These are phyloP conservation scores for Neonectria punicea DNA, from an alignment of 2,329 filamentous ascomycete species.

Conservation along the genomic window DNA sequence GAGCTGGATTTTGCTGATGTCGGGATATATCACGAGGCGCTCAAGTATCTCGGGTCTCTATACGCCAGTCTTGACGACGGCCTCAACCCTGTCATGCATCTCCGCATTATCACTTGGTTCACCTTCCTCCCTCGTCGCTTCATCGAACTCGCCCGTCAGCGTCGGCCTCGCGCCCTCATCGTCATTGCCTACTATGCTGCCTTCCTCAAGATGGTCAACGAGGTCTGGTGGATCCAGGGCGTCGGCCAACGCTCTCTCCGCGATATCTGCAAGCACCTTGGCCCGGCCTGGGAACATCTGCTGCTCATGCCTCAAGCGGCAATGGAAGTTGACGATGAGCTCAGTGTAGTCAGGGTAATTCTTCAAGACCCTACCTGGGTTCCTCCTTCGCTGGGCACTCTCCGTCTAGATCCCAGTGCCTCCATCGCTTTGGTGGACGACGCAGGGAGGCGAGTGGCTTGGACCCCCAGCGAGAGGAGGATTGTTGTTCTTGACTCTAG, in stretches of 20 bases:
- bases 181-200: slow-evolving; percentile 64
- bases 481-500: slow-evolving; percentile 34
- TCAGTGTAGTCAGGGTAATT: slow-evolving; percentile 54
- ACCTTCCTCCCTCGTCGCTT: slow-evolving; percentile 61
- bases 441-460: slow-evolving; percentile 36
- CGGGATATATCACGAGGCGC: slow-evolving; percentile 56
- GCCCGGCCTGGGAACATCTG: slow-evolving; percentile 52
- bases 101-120: slow-evolving; percentile 64
- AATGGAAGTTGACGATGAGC: slow-evolving; percentile 45
- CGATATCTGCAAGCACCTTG: slow-evolving; percentile 55
- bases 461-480: slow-evolving; percentile 33
- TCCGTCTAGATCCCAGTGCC: slow-evolving; percentile 29
- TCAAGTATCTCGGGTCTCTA: slow-evolving; percentile 62
- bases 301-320: slow-evolving; percentile 56
- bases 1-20: slow-evolving; percentile 55
- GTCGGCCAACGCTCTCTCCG: slow-evolving; percentile 58
- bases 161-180: slow-evolving; percentile 58
- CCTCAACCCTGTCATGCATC: slow-evolving; percentile 55
- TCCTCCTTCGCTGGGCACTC: slow-evolving; percentile 28
- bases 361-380: slow-evolving; percentile 58
- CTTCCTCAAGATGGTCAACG: slow-evolving; percentile 57
- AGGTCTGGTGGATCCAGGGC: slow-evolving; percentile 62
- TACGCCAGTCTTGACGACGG: slow-evolving; percentile 60
- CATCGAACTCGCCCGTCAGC: slow-evolving; percentile 54
- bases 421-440: slow-evolving; percentile 37